Conservation (phyloP, 1,139 yeast species). For the Tardiomyces blankii region DNA sequence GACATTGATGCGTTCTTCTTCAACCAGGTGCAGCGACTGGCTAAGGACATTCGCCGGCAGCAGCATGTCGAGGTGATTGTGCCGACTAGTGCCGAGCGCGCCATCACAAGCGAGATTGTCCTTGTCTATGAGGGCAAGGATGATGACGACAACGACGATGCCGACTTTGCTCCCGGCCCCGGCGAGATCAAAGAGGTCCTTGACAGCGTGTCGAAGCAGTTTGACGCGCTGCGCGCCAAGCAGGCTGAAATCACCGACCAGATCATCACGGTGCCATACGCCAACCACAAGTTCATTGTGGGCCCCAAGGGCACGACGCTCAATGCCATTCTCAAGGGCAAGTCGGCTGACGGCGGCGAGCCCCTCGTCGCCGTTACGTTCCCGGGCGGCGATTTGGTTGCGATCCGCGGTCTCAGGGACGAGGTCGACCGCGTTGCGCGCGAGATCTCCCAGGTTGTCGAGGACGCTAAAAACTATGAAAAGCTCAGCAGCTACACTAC, state of each 20-base stretch:
- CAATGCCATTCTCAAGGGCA: constrained; percentile 33
- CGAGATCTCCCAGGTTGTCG: constrained; percentile 44
- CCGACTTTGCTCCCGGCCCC: constrained; percentile 39
- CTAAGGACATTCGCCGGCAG: constrained; percentile 35
- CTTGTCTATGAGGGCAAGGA: constrained; percentile 29
- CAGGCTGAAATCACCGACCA: constrained; percentile 45
- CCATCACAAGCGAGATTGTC: constrained; percentile 28
- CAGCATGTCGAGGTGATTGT: constrained; percentile 48
- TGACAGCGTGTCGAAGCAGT: constrained; percentile 37
- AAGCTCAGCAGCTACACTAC: constrained; percentile 46
- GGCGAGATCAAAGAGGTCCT: constrained; percentile 24
- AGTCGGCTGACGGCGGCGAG: constrained; percentile 13
- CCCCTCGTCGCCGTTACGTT: constrained; percentile 18
- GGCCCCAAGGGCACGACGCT: constrained; percentile 37
- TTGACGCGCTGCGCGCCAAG: constrained; percentile 47
- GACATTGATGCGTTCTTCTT: constrained; percentile 67
- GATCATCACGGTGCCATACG: constrained; percentile 39
- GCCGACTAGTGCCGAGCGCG: constrained; percentile 28
- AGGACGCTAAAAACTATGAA: constrained; percentile 55
- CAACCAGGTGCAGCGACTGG: constrained; percentile 35
- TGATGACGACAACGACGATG: constrained; percentile 33
- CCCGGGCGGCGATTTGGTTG: constrained; percentile 32
- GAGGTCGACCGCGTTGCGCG: constrained; percentile 44
- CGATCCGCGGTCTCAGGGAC: constrained; percentile 48
- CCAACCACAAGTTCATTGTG: constrained; percentile 39